Conservation (phyloP, 208 protist species). For the Histomonas meleagridis region DNA sequence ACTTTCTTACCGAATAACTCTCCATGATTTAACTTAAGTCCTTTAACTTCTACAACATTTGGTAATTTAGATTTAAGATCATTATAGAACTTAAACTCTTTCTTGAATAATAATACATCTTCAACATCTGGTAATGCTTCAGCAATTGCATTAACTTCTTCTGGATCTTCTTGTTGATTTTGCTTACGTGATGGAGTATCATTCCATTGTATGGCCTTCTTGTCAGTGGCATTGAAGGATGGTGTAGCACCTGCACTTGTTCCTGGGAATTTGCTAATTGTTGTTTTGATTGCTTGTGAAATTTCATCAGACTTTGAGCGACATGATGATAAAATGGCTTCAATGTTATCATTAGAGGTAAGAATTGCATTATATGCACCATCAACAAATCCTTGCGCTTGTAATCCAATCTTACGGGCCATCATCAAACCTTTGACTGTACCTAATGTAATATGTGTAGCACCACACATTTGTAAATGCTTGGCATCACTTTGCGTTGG, state of each 20-base stretch:
- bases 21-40: background rate
- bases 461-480: background rate
- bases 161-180: background rate
- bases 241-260: background rate
- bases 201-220: background rate
- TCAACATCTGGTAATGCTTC: background rate
- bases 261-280: background rate
- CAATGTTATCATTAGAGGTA: background rate
- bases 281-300: background rate
- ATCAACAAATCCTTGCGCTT: background rate
- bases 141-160: background rate
- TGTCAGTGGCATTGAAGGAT: background rate
- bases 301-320: background rate
- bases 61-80: background rate
- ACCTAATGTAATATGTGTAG: conserved; percentile 14
- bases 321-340: background rate
- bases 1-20: background rate
- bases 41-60: background rate
- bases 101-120: background rate
- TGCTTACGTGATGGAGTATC: background rate
- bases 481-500: background rate
- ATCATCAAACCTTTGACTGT: background rate
- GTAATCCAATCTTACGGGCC: background rate
- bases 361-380: background rate
- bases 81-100: background rate